A percentile compares a stretch with the other conserved stretches of the same genome.
Conservation (phyloP, 2,329 filamentous ascomycete species). For the Alternaria arbusti region DNA sequence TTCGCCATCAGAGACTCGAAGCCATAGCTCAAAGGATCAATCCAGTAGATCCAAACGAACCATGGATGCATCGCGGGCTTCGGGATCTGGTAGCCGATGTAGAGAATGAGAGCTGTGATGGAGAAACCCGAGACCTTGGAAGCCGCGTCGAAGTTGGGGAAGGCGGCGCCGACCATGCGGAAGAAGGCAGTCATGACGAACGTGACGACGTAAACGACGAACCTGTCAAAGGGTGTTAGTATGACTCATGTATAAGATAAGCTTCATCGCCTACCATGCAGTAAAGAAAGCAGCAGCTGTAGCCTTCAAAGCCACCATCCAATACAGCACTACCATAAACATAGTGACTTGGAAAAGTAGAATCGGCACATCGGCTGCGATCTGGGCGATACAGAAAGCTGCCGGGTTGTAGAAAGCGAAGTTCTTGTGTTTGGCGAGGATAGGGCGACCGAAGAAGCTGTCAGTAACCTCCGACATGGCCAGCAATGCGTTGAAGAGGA, state of each 20-base stretch:
- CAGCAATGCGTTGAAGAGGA: conserved; percentile 67
- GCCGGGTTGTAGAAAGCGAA: conserved; percentile 91
- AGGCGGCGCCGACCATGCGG: conserved; percentile 72
- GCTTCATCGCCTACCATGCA: conserved; percentile 73
- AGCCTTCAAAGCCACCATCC: conserved; percentile 78
- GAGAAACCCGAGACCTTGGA: conserved; percentile 63
- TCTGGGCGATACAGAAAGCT: conserved; percentile 75
- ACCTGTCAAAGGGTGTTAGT: conserved; percentile 1
- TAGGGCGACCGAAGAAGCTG: conserved; percentile 69
- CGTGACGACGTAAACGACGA: conserved; percentile 12
- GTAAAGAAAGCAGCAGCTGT: conserved; percentile 80
- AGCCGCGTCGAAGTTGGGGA: conserved; percentile 66
- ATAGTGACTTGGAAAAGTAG: conserved; percentile 64
- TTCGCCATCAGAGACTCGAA: conserved; percentile 82
- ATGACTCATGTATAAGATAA: background rate
- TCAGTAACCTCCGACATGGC: conserved; percentile 69
- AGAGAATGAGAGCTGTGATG: conserved; percentile 64
- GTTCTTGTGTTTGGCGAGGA: conserved; percentile 84
- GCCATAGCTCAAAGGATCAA: conserved; percentile 77
- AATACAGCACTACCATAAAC: conserved; percentile 74
- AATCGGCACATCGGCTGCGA: conserved; percentile 62
- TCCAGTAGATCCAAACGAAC: conserved; percentile 66
- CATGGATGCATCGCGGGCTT: conserved; percentile 60
- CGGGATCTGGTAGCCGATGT: conserved; percentile 66
- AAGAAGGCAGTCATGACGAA: conserved; percentile 84